Conservation (phyloP, 1,139 yeast genomes). For the Dujonia santamariae region DNA sequence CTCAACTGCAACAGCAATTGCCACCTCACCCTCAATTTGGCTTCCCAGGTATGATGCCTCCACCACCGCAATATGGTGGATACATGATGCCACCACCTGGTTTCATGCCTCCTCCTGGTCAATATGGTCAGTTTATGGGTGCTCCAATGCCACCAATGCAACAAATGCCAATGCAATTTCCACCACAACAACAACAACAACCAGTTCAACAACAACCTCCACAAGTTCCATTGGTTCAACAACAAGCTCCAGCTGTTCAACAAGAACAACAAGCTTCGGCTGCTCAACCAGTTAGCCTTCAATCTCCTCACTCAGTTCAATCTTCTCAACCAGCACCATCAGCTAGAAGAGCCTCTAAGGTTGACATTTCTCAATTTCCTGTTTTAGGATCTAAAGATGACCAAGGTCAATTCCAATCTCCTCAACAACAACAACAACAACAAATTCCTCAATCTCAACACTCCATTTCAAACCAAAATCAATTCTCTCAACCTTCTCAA, state of each 20-base stretch:
- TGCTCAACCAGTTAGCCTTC: slow-evolving; percentile 11
- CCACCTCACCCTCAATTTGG: slow-evolving; percentile 25
- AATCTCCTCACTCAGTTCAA: slow-evolving; percentile 12
- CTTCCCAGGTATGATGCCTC: slow-evolving; percentile 39
- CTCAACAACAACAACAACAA: slow-evolving; percentile 4
- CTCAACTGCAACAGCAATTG: slow-evolving; percentile 22
- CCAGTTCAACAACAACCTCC: slow-evolving; percentile 12
- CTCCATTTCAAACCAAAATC: slow-evolving; percentile 4
- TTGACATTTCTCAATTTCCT: slow-evolving; percentile 49
- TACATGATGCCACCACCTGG: slow-evolving; percentile 42
- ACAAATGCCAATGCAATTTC: slow-evolving; percentile 14
- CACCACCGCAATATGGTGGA: slow-evolving; percentile 37
- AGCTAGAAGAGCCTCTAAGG: slow-evolving; percentile 18
- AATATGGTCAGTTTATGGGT: slow-evolving; percentile 31
- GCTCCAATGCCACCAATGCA: slow-evolving; percentile 17
- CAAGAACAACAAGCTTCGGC: slow-evolving; percentile 12
- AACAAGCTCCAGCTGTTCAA: slow-evolving; percentile 13
- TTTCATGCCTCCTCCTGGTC: slow-evolving; percentile 40
- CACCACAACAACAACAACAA: slow-evolving; percentile 15
- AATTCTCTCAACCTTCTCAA: slow-evolving; percentile 12
- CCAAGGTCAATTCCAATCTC: slow-evolving; percentile 6
- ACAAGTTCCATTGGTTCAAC: slow-evolving; percentile 14
- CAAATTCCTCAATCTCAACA: slow-evolving; percentile 5
- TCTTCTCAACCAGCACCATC: slow-evolving; percentile 16
- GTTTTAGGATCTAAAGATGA: slow-evolving; percentile 45